Percentiles rank a stretch among this genome's conserved stretches.
phyloP scores from a whole-genome alignment of 108 stramenopile species.

The Cyclotella baltica region DNA sequence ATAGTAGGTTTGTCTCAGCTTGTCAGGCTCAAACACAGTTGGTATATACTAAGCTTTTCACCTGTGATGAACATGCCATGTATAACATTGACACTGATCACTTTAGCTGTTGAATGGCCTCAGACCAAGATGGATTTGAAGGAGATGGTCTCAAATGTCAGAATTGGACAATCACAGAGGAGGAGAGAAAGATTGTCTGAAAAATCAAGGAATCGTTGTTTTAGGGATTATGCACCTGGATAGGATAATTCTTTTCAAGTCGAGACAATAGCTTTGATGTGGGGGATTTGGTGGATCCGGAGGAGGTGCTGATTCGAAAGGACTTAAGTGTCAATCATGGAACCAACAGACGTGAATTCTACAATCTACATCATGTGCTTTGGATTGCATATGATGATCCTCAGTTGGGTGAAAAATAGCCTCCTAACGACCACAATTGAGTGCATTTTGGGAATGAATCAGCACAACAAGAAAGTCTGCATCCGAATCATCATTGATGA shows the following conservation, averaged over 20 bases:
- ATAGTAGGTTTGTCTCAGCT: too few species aligned
- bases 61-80: too few species aligned
- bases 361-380: constrained; percentile 41
- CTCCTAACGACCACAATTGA: constrained; percentile 49
- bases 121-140: constrained; percentile 50
- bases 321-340: constrained; percentile 1
- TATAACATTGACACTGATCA: too few species aligned
- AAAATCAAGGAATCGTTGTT: constrained; percentile 35
- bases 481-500: constrained; percentile 56
- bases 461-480: constrained; percentile 51
- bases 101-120: too few species aligned
- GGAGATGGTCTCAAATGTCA: constrained; percentile 53
- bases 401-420: constrained; percentile 48
- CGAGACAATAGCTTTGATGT: constrained; percentile 38
- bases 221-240: constrained; percentile 51
- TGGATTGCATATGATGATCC: constrained; percentile 72
- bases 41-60: too few species aligned
- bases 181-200: constrained; percentile 28
- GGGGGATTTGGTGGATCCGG: constrained; percentile 18
- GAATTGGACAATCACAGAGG: constrained; percentile 53
- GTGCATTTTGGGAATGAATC: constrained; percentile 67
- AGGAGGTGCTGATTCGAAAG: constrained; percentile 47
- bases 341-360: constrained; percentile 14
- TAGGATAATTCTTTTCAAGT: constrained; percentile 35
- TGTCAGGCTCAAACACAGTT: too few species aligned